A percentile compares a stretch with the other conserved stretches of the same genome.
phyloP scores from a whole-genome alignment of 2,329 filamentous ascomycete genomes.

The Albifimbria verrucaria region DNA sequence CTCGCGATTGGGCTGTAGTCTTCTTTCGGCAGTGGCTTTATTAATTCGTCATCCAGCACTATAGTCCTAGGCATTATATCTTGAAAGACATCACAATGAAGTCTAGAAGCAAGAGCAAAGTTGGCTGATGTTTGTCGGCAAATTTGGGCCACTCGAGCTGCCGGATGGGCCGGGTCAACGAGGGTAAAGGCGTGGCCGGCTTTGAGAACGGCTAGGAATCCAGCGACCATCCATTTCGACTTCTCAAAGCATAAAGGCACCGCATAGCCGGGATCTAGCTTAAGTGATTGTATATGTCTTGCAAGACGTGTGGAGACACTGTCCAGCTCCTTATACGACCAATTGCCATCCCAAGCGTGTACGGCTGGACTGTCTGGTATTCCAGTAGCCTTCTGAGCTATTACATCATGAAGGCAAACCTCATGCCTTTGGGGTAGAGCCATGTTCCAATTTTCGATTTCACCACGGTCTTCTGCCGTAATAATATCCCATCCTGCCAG shows the following conservation, averaged over 20 bases:
- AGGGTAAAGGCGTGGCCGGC: not conserved
- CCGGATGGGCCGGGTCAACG: conserved; percentile 9
- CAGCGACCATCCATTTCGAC: not conserved
- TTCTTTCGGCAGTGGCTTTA: not conserved
- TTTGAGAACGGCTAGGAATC: not conserved
- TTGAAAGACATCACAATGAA: not conserved
- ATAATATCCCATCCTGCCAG: not conserved
- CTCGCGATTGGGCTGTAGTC: not conserved
- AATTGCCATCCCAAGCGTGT: not conserved
- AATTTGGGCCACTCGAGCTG: not conserved
- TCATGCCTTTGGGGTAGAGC: not conserved
- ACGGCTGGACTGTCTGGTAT: not conserved
- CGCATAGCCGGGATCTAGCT: not conserved
- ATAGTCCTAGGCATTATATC: not conserved
- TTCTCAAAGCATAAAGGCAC: not conserved
- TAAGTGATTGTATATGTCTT: not conserved
- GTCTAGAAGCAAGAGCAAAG: not conserved
- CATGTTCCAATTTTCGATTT: not conserved
- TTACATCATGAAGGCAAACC: conserved; percentile 8
- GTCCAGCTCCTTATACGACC: not conserved
- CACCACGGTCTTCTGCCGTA: not conserved
- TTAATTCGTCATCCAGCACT: not conserved
- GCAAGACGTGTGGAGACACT: not conserved
- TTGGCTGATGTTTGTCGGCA: not conserved
- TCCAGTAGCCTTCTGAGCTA: conserved; percentile 2